Conservation (phyloP, 202 grass and related monocot genomes). For the Miscanthus sacchariflorus region DNA sequence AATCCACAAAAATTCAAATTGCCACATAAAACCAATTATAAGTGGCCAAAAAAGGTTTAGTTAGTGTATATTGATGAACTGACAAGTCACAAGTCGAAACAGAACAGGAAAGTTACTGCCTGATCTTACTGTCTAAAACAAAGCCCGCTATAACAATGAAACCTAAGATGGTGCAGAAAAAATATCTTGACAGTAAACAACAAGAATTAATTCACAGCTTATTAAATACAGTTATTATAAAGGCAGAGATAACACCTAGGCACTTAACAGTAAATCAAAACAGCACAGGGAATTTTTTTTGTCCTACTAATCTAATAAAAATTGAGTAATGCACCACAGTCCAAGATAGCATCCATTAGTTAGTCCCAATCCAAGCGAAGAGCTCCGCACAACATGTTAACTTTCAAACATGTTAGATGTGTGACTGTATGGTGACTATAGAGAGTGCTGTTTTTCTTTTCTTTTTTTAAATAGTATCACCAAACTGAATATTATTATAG, state of each 20-base stretch:
- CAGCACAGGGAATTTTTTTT: neutral
- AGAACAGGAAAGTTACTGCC: neutral
- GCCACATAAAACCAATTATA: neutral
- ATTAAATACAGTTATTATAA: neutral
- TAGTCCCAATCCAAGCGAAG: neutral
- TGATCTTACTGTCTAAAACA: constrained; percentile 18
- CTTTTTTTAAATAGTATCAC: neutral
- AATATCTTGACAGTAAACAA: constrained; percentile 15
- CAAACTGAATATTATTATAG: neutral
- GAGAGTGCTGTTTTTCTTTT: neutral
- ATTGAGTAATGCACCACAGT: neutral
- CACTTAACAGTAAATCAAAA: constrained; percentile 7
- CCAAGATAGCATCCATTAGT: neutral
- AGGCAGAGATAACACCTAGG: neutral
- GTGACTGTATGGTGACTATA: neutral
- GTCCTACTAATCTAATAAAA: neutral
- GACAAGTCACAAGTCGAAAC: neutral
- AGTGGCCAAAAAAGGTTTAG: neutral
- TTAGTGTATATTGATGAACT: neutral
- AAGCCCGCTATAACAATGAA: neutral
- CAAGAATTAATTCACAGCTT: neutral
- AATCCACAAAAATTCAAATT: neutral
- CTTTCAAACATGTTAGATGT: neutral
- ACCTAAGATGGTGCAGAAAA: neutral
- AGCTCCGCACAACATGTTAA: neutral